Evolutionary conservation across 2,329 filamentous ascomycete species (phyloP), one percentile per base, ranked within the genome.

Genomic region (Hirsutella thompsonii): DNA sequence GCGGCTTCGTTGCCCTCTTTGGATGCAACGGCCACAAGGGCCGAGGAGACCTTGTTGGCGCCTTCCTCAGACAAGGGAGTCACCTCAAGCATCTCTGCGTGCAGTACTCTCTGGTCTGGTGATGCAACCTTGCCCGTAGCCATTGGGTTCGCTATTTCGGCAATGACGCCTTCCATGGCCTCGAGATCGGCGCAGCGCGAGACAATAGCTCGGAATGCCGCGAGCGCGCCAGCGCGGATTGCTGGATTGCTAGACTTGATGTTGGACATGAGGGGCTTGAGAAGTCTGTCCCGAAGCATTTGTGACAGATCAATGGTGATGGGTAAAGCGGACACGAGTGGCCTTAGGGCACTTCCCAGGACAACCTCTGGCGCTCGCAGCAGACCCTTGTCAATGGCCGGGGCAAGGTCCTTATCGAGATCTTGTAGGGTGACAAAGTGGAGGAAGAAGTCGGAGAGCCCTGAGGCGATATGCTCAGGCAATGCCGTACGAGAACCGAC

Each of bases 1-100:
- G 89, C 89, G 29, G 72, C 66, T 59, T 98, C 92, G 52, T 93
- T 96, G 8, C 88, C 80, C 62, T 98, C 92, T 55, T 95, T 94
- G 6, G 74, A 64, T 16, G 83, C 79, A 13, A 87, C 68, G 16
- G 76, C 62, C 6, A 81, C 76, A 44, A 96, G 69, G 6, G 75
- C 76, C 38, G 70, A 64, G 1, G 78, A 72, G 23, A 90, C 70
- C 49, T 83, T 83, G 43, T 72, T 69, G 1, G 84, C 81, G 32
- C 83, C 69, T 2, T 70, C 60, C 10, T 68, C 59, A 2, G 78
- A 82, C 35, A 76, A 65, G 1, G 76, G 70, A 23, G 90, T 61
- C 6, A 70, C 67, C 38, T 74, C 68, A 3, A 98, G 69, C 69
- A 94, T 85, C 54, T 92, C 83, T 4, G 86, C 81, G 60, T 95